Percentiles rank a stretch among this genome's conserved stretches.
These are phyloP conservation scores for Saccharomyces hybrid DNA, from an alignment of 1,139 yeast genomes.

Conservation along the genomic window DNA sequence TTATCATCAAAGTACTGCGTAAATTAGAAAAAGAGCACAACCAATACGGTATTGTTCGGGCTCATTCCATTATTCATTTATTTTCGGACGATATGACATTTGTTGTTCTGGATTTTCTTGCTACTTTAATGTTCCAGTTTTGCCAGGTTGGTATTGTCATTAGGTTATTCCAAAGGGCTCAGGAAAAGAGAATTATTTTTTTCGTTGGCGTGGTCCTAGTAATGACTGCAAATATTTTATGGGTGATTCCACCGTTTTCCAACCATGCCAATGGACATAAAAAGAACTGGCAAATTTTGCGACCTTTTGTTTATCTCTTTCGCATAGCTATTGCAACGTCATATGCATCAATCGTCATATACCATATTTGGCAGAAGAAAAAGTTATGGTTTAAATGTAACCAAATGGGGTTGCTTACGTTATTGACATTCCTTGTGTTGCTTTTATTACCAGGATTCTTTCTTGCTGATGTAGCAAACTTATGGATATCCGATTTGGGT, in stretches of 20 bases:
- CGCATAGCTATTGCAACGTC: slow-evolving; percentile 68
- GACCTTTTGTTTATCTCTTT: slow-evolving; percentile 72
- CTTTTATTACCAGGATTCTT: slow-evolving; percentile 66
- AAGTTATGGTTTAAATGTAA: slow-evolving; percentile 45
- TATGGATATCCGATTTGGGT: slow-evolving; percentile 63
- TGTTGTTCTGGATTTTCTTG: slow-evolving; percentile 52
- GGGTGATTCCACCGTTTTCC: slow-evolving; percentile 49
- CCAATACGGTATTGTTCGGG: slow-evolving; percentile 48
- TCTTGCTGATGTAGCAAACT: slow-evolving; percentile 66
- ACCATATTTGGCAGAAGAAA: slow-evolving; percentile 43
- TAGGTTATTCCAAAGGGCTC: slow-evolving; percentile 61
- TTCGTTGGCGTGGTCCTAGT: slow-evolving; percentile 53
- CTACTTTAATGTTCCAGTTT: slow-evolving; percentile 53
- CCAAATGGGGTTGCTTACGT: slow-evolving; percentile 45
- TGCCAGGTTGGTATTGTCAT: slow-evolving; percentile 73
- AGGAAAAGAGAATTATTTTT: slow-evolving; percentile 61
- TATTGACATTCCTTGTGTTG: slow-evolving; percentile 51
- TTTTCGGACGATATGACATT: slow-evolving; percentile 45
- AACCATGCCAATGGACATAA: slow-evolving; percentile 18
- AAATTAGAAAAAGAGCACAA: slow-evolving; percentile 43
- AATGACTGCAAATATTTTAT: slow-evolving; percentile 53
- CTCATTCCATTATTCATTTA: slow-evolving; percentile 41
- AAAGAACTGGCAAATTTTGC: slow-evolving; percentile 39
- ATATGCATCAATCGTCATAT: slow-evolving; percentile 59
- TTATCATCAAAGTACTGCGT: slow-evolving; percentile 43